Evolutionary conservation across 192 early-diverging fungal species (phyloP), one percentile per base, ranked within the genome.

Genomic region (Coemansia sp.): DNA sequence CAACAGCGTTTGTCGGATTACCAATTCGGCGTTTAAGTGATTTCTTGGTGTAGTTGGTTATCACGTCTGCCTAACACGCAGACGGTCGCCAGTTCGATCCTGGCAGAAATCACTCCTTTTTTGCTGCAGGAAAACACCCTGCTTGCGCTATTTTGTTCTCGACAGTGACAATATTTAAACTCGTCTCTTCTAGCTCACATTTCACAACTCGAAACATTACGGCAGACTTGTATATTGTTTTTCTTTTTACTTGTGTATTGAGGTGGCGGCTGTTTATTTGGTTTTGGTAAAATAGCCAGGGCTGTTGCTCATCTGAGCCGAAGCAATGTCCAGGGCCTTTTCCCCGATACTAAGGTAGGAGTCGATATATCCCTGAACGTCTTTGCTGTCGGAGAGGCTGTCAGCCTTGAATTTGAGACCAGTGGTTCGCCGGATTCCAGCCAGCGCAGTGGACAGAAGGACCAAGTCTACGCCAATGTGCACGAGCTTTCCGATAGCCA

Each of bases 391-490:
- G 9, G 61, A 55, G 8, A 75, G 22, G 50, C 60, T 55, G 23
- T 69, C 73, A 18, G 73, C 27, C 56, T 68, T 75, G 45, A 75
- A 53, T 45, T 58, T 65, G 32, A 63, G 48, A 36, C 75, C 75
- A 0, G 75, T 71, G 6, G 75, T 62, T 45, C 69, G 75, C 45
- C 67, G 68, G n/a, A 78, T 68, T 4, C 69, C 75, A 48, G 75
- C 75, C 42, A 78, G 55, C 4, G 75, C 69, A 16, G 75, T 61
- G 6, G 75, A 71, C 42, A 78, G 25, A 7, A 78, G 69, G 1
- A 78, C 69, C 46, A 78, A 45, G 69, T 78, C 75, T 14, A 78
- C 62, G 49, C 69, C 61, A 53, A 71, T 57, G 62, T 78, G 75
- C 36, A 72, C 23, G 27, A 69, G 34, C 42, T 60, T 78, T 20